These are phyloP conservation scores for Fusarium verticillioides DNA, from an alignment of 2,329 filamentous ascomycete species.

Conservation along the genomic window DNA sequence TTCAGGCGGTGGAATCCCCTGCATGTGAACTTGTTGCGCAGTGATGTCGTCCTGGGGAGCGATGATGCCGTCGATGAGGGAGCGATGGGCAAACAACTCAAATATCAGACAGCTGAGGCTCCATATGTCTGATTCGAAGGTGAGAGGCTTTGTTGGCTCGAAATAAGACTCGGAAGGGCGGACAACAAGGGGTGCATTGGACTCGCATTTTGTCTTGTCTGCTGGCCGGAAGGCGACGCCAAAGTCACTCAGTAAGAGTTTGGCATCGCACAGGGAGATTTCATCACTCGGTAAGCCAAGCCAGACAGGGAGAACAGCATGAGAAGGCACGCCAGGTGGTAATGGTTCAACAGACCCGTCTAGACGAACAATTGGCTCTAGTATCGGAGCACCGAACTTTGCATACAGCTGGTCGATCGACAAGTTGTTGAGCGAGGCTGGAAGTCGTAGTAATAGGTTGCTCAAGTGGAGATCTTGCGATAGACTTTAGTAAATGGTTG, in stretches of 20 bases:
- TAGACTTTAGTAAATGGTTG: background rate
- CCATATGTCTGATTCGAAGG: conserved; percentile 53
- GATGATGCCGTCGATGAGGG: conserved; percentile 35
- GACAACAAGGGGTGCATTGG: conserved; percentile 45
- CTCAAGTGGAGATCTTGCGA: conserved; percentile 47
- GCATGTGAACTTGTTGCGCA: conserved; percentile 33
- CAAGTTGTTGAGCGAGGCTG: conserved; percentile 35
- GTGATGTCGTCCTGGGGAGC: conserved; percentile 29
- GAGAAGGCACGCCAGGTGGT: conserved; percentile 42
- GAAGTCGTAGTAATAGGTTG: conserved; percentile 48
- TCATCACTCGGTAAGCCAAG: conserved; percentile 49
- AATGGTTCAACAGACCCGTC: conserved; percentile 32
- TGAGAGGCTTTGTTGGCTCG: conserved; percentile 48
- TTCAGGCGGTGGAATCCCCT: conserved; percentile 28
- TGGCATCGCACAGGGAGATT: conserved; percentile 42
- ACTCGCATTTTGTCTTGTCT: conserved; percentile 38
- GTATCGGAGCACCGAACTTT: conserved; percentile 37
- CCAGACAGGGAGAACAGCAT: conserved; percentile 48
- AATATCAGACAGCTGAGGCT: conserved; percentile 53
- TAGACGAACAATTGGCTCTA: conserved; percentile 32
- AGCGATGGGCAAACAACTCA: conserved; percentile 45
- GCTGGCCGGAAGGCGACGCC: conserved; percentile 49
- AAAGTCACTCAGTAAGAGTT: conserved; percentile 48
- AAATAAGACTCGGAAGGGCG: conserved; percentile 52
- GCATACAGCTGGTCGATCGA: conserved; percentile 44